Evolutionary conservation across 2,329 filamentous ascomycete genomes (phyloP).

Genomic region (Drechslera avenae): DNA sequence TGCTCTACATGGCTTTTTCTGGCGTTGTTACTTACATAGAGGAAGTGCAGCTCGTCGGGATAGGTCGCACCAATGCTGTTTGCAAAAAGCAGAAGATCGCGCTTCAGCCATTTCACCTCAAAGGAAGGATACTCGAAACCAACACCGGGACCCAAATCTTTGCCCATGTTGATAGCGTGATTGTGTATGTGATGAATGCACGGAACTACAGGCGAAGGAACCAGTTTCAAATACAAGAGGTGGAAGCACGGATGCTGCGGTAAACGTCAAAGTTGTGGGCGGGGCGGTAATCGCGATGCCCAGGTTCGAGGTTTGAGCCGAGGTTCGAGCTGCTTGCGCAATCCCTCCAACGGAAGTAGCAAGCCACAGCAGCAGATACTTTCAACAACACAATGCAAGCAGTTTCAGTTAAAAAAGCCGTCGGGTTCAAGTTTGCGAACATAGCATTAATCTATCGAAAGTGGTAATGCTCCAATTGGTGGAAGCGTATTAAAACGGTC

Average conservation of each 20-base stretch:
- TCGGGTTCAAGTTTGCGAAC: background rate
- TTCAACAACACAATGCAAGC: background rate
- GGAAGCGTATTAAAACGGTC: slow-evolving; percentile 18
- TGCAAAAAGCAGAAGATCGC: slow-evolving; percentile 87
- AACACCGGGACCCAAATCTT: slow-evolving; percentile 55
- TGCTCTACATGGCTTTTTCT: too few species aligned
- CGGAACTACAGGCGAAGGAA: background rate
- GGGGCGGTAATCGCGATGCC: slow-evolving; percentile 36
- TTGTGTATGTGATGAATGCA: background rate
- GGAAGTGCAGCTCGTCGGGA: slow-evolving; percentile 87
- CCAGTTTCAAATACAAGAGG: background rate
- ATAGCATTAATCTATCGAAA: slow-evolving; percentile 24
- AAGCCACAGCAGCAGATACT: slow-evolving; percentile 6
- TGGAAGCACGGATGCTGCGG: slow-evolving; percentile 6
- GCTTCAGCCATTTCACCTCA: slow-evolving; percentile 83
- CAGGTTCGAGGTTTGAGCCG: slow-evolving; percentile 37
- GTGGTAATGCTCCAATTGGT: slow-evolving; percentile 7
- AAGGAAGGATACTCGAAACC: slow-evolving; percentile 80
- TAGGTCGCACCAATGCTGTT: slow-evolving; percentile 80
- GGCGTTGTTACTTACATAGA: slow-evolving; percentile 69
- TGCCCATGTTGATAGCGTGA: slow-evolving; percentile 33
- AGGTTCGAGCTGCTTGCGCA: slow-evolving; percentile 36
- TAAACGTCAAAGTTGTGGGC: slow-evolving; percentile 24
- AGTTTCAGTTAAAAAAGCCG: background rate
- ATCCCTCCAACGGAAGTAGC: background rate